Percentiles rank a stretch among this genome's conserved stretches.
These are phyloP conservation scores for Dichotomocladium elegans DNA, from an alignment of 371 early-diverging fungal species.

Conservation along the genomic window DNA sequence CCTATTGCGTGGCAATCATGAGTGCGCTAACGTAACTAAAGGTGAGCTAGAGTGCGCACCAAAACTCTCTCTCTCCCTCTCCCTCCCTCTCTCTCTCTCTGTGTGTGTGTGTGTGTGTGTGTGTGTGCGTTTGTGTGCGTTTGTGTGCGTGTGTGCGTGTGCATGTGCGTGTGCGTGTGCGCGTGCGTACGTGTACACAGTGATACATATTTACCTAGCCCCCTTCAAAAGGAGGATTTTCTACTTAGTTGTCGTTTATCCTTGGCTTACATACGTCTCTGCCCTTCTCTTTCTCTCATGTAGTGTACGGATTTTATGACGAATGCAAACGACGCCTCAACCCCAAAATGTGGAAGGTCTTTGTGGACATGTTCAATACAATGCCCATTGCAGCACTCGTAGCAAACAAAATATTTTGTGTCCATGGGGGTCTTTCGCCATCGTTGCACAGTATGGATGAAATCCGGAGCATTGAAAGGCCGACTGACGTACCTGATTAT, in stretches of 20 bases:
- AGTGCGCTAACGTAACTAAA: slow-evolving; percentile 92
- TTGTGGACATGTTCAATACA: slow-evolving; percentile 96
- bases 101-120: too few species aligned
- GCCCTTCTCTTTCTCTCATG: slow-evolving; percentile 3
- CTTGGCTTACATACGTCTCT: not conserved
- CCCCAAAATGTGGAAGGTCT: slow-evolving; percentile 93
- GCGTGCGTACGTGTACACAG: too few species aligned
- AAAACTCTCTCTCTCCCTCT: too few species aligned
- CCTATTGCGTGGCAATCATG: slow-evolving; percentile 97
- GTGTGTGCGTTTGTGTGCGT: too few species aligned
- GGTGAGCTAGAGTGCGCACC: too few species aligned
- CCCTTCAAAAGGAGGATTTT: too few species aligned
- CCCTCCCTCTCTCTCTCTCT: too few species aligned
- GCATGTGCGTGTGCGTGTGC: too few species aligned
- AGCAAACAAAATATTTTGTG: slow-evolving; percentile 94
- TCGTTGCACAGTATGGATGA: slow-evolving; percentile 85
- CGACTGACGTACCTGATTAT: slow-evolving; percentile 97
- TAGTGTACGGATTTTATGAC: slow-evolving; percentile 99
- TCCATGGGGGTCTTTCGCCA: slow-evolving; percentile 96
- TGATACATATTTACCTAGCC: too few species aligned
- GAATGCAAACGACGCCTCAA: slow-evolving; percentile 96
- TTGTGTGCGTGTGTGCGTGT: too few species aligned
- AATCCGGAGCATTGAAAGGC: slow-evolving; percentile 84
- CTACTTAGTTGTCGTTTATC: not conserved
- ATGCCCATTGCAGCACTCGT: slow-evolving; percentile 95